Percentiles rank a stretch among this genome's conserved stretches.
Conservation (phyloP, 2,329 filamentous ascomycete genomes). For the Fusarium sambucinum region DNA sequence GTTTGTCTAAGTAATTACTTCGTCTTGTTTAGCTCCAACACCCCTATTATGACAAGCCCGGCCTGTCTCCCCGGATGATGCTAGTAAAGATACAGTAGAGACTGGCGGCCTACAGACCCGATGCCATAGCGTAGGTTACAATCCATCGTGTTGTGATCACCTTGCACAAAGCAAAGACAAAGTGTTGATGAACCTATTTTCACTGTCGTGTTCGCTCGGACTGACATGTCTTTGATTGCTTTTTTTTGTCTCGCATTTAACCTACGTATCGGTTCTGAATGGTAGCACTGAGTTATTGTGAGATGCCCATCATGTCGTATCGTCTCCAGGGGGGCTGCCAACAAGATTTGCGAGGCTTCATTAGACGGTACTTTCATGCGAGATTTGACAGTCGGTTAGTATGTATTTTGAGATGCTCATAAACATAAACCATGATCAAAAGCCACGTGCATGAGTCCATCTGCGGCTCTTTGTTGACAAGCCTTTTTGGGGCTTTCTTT, state of each 20-base stretch:
- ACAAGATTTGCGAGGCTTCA: constrained; percentile 39
- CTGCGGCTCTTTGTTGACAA: constrained; percentile 37
- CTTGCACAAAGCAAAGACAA: constrained; percentile 17
- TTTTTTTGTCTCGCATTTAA: constrained; percentile 16
- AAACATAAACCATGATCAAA: constrained; percentile 15
- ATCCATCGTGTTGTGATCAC: constrained; percentile 1
- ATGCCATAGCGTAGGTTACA: constrained; percentile 7
- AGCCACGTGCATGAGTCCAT: constrained; percentile 43
- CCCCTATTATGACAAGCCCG: constrained; percentile 29
- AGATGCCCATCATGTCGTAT: not conserved
- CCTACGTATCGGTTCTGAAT: constrained; percentile 14
- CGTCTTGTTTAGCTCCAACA: constrained; percentile 18
- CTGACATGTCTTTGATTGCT: constrained; percentile 32
- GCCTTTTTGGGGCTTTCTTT: not conserved
- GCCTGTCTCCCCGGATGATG: constrained; percentile 37
- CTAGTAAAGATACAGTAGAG: constrained; percentile 26
- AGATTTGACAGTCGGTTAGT: constrained; percentile 11
- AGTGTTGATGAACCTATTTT: constrained; percentile 1
- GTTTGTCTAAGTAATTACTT: constrained; percentile 9
- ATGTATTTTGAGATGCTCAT: not conserved
- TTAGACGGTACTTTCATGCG: constrained; percentile 38
- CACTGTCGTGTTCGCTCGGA: constrained; percentile 10
- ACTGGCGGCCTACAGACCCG: constrained; percentile 2
- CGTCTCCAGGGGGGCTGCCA: constrained; percentile 22
- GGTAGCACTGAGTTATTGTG: constrained; percentile 1